Evolutionary conservation across 75 land plant genomes (phyloP).

Genomic region (Larix kaempferi): DNA sequence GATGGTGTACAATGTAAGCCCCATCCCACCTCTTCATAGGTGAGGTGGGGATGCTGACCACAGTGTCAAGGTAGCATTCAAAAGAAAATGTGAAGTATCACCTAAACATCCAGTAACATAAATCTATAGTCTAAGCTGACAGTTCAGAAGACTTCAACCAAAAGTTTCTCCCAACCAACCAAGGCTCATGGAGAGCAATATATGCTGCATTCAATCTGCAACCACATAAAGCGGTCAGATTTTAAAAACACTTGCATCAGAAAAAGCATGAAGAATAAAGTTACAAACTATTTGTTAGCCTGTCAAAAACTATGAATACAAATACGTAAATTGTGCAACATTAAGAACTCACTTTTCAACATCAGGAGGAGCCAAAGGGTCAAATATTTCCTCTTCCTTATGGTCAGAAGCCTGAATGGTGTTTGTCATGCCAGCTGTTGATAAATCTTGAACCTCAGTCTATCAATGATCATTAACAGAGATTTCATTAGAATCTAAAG

Average conservation of each 20-base stretch:
- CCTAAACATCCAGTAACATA: too few relatives aligned
- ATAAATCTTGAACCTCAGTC: constrained; percentile 36
- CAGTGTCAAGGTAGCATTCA: too few relatives aligned
- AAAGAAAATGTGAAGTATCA: not conserved
- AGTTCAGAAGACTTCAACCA: constrained; percentile 12
- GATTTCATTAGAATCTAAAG: not conserved
- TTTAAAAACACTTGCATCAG: not conserved
- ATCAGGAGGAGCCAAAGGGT: constrained; percentile 62
- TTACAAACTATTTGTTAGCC: not conserved
- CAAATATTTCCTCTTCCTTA: constrained; percentile 53
- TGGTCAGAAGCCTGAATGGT: constrained; percentile 39
- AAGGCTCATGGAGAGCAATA: too few relatives aligned
- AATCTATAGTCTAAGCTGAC: too few relatives aligned
- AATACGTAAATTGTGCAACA: not conserved
- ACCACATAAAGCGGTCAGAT: not conserved
- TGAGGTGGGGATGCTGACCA: too few relatives aligned
- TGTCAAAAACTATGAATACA: not conserved
- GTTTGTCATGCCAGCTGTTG: constrained; percentile 21
- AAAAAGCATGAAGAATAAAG: not conserved
- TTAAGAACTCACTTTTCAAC: constrained; percentile 52
- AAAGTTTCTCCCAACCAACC: too few relatives aligned
- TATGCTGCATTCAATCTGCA: not conserved
- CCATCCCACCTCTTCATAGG: too few relatives aligned
- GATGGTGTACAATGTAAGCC: too few relatives aligned
- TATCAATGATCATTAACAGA: not conserved